phyloP scores from a whole-genome alignment of 208 protist genomes.

The Leishmania major region DNA sequence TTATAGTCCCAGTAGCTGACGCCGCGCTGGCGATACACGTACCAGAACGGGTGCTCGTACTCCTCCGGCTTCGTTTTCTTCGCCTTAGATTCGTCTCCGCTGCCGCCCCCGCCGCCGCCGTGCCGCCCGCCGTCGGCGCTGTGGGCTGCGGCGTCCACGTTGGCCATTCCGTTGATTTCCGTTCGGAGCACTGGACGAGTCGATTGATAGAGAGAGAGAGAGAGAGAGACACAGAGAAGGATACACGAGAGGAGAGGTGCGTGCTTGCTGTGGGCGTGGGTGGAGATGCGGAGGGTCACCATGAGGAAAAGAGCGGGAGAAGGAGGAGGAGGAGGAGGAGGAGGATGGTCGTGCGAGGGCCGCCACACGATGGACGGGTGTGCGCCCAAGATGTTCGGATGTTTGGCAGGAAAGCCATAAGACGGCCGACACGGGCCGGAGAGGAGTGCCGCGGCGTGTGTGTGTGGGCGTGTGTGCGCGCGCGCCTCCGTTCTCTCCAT shows the following conservation, averaged over 20 bases:
- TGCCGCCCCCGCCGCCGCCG: neutral
- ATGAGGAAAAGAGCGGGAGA: neutral
- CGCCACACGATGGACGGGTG: neutral
- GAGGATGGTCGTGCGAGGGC: no score
- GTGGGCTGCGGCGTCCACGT: neutral
- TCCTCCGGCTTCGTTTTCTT: conserved; percentile 36
- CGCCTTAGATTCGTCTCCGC: conserved; percentile 9
- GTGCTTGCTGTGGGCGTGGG: neutral
- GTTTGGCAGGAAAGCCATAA: no score
- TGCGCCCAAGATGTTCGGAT: neutral
- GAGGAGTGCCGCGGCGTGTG: no score
- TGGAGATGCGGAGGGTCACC: neutral
- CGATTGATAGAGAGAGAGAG: no score
- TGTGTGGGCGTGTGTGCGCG: no score
- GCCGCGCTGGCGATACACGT: conserved; percentile 73
- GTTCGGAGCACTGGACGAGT: no score
- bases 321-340: neutral
- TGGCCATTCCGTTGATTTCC: neutral
- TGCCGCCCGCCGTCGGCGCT: neutral
- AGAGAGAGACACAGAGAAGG: neutral
- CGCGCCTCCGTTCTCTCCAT: no score
- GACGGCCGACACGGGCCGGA: no score
- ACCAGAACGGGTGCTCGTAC: conserved; percentile 80
- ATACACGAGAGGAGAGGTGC: neutral
- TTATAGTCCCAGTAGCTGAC: conserved; percentile 96